phyloP scores from a whole-genome alignment of 208 protist genomes.

The Trichomonas gallinae region DNA sequence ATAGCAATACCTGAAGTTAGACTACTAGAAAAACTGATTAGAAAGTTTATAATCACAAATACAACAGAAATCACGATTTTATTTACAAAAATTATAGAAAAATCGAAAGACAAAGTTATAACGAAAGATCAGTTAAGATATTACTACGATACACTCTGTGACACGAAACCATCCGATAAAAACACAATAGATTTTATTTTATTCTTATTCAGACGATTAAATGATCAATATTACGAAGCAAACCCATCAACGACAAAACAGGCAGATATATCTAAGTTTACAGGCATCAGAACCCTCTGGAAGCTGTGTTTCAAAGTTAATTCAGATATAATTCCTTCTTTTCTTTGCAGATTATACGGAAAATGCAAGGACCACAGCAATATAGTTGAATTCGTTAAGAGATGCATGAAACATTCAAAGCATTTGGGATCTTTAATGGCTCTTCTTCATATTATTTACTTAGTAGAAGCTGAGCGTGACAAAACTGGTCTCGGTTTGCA shows the following conservation, averaged over 20 bases:
- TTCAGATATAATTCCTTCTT: background rate
- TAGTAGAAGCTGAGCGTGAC: background rate
- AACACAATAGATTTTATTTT: background rate
- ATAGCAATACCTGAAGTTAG: background rate
- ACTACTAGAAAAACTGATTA: background rate
- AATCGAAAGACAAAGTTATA: background rate
- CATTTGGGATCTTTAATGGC: background rate
- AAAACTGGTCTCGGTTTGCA: background rate
- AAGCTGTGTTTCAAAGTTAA: background rate
- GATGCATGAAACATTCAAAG: background rate
- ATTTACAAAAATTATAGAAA: background rate
- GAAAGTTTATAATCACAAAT: background rate
- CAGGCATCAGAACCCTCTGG: background rate
- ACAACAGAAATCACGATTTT: background rate
- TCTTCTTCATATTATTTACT: background rate
- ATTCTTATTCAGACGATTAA: background rate
- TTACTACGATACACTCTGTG: background rate
- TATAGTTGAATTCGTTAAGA: background rate
- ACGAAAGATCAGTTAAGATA: background rate
- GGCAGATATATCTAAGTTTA: background rate
- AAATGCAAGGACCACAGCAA: background rate
- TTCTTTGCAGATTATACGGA: background rate
- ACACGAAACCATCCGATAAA: background rate
- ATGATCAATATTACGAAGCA: background rate
- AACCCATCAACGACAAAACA: background rate